Conservation (phyloP, 2,329 filamentous ascomycete genomes). For the Graphiopsis chlorocephala region DNA sequence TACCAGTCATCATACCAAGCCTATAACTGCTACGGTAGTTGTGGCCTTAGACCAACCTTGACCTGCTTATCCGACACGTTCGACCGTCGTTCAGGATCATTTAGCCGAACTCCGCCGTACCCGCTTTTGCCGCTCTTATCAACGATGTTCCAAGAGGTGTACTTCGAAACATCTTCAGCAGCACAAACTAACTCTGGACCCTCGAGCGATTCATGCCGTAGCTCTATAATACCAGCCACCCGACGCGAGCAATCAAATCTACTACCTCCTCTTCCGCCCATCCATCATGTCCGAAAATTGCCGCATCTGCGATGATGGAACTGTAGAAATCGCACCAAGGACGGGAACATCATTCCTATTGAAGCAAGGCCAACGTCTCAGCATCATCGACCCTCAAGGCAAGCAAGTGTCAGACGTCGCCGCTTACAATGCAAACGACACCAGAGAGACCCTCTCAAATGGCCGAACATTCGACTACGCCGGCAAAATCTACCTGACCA, state of each 20-base stretch:
- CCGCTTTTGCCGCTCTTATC: neutral
- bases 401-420: constrained; percentile 25
- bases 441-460: constrained; percentile 23
- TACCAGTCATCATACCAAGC: too few species aligned
- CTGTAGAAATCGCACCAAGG: constrained; percentile 18
- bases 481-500: constrained; percentile 23
- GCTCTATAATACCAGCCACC: neutral
- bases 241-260: neutral
- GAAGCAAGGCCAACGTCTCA: constrained; percentile 24
- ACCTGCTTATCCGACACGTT: neutral
- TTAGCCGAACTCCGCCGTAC: neutral
- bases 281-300: neutral
- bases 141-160: neutral
- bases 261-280: too few species aligned
- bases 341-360: constrained; percentile 23
- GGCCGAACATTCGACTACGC: constrained; percentile 27
- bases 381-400: constrained; percentile 25
- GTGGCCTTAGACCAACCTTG: neutral
- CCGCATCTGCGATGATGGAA: neutral
- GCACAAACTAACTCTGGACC: neutral
- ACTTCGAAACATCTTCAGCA: neutral
- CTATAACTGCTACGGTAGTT: neutral
- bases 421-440: constrained; percentile 23
- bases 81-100: neutral
- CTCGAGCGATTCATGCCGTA: neutral